Base-by-base conservation (phyloP, 2,329 filamentous ascomycete species). In the Huntiella moniliformis region DNA sequence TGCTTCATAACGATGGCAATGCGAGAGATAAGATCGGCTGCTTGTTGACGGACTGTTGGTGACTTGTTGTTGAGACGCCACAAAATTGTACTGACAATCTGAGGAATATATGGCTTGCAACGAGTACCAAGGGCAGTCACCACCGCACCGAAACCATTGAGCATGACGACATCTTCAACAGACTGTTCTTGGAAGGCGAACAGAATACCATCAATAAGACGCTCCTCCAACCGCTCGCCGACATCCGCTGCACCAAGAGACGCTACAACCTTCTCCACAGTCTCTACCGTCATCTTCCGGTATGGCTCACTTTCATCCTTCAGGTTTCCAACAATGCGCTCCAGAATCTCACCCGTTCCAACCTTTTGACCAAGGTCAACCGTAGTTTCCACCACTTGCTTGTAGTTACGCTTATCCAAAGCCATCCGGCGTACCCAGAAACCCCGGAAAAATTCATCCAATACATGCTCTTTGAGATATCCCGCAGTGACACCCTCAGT, bases 1-100 rank as follows among this genome's bases (percentile, higher is more conserved):
- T 96, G 87, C 65, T 92, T 92, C 87, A 98, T 96, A 43, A 96
- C 88, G 71, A 95, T 88, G 4, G 91, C 91, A 56, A 98, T 94
- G 16, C 91, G 83, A 6, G 87, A 94, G 54, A 98, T 92, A 39
- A 98, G 73, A 60, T 98, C 91, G 4, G 91, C 91, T 2, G 91
- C 87, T 63, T 98, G 91, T 61, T 98, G 91, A 53, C 91, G 82
- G 34, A 98, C 91, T 1, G 88, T 94, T 5, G 91, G 82, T 4
- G 85, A 92, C 65, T 96, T 96, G 71, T 98, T 95, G 73, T 96
- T 96, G 50, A 98, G 67, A 28, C 91, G 76, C 81, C 86, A 95
- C 16, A 98, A 76, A 56, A 98, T 94, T 2, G 88, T 95, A 60
- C 81, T 87, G 63, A 93, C 87, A 53, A 98, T 96, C 62, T 98